Percentiles rank a stretch among this genome's conserved stretches.
phyloP scores from a whole-genome alignment of 306 rosid genomes.

The Cicer cuneatum region DNA sequence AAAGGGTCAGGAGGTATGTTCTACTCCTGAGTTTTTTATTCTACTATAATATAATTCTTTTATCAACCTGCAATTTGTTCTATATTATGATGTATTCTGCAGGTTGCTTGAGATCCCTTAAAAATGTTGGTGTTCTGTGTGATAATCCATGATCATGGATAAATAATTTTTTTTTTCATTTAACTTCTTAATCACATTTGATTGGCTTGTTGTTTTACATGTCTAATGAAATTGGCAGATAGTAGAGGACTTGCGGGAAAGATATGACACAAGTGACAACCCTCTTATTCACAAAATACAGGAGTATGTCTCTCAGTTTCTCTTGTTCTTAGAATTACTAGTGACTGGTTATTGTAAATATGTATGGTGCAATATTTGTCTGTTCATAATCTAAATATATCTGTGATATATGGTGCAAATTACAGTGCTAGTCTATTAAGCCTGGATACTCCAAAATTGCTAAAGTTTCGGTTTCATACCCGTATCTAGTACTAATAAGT shows the following conservation, averaged over 20 bases:
- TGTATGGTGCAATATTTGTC: conserved; percentile 30
- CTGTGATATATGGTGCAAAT: conserved; percentile 7
- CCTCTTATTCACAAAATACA: conserved; percentile 85
- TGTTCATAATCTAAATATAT: conserved; percentile 29
- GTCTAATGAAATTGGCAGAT: conserved; percentile 66
- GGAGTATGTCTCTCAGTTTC: conserved; percentile 60
- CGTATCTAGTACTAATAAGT: not conserved
- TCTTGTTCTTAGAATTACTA: conserved; percentile 22
- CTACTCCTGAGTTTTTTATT: conserved; percentile 29
- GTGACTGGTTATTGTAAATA: conserved; percentile 25
- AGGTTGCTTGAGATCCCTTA: conserved; percentile 24
- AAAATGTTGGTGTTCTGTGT: conserved; percentile 11
- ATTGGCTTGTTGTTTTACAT: conserved; percentile 34
- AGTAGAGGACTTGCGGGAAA: conserved; percentile 81
- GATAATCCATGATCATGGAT: conserved; percentile 11
- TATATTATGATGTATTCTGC: conserved; percentile 26
- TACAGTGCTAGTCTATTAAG: conserved; percentile 36
- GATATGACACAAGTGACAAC: conserved; percentile 78
- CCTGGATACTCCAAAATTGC: not conserved
- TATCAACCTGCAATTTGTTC: conserved; percentile 11
- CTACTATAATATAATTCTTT: not conserved
- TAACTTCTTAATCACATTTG: conserved; percentile 33
- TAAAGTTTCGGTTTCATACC: not conserved
- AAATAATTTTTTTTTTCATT: not conserved
- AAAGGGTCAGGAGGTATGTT: conserved; percentile 83